Conservation (phyloP, 192 early-diverging fungal species). For the Linnemannia elongata region DNA sequence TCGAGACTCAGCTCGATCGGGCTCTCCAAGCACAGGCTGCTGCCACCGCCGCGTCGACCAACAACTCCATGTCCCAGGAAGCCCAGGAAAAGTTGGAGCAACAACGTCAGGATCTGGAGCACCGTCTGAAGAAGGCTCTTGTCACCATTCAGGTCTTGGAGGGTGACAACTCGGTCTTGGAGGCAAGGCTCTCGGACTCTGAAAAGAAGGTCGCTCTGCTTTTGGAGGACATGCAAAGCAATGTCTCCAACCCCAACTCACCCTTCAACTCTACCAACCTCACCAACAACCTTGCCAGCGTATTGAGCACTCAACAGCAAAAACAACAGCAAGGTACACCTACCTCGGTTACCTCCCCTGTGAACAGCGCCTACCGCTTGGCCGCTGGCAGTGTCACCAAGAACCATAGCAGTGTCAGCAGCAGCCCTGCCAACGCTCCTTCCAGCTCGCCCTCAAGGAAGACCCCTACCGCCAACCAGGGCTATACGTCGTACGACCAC, state of each 20-base stretch:
- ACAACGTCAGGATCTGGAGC: constrained; percentile 38
- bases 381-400: not conserved
- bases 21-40: constrained; percentile 33
- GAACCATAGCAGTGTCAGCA: constrained; percentile 7
- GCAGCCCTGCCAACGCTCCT: not conserved
- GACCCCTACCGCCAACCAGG: not conserved
- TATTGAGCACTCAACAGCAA: constrained; percentile 39
- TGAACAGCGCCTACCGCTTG: constrained; percentile 13
- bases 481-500: not conserved
- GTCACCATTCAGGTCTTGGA: constrained; percentile 27
- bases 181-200: constrained; percentile 30
- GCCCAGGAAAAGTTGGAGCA: constrained; percentile 16
- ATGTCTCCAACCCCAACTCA: constrained; percentile 37
- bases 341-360: constrained; percentile 8
- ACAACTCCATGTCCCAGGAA: not conserved
- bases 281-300: constrained; percentile 30
- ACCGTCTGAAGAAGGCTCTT: constrained; percentile 30
- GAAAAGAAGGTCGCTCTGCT: constrained; percentile 49
- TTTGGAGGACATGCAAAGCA: constrained; percentile 46
- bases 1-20: constrained; percentile 37
- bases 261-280: constrained; percentile 44
- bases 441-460: not conserved
- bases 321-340: not conserved
- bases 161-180: constrained; percentile 42
- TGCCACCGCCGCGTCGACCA: constrained; percentile 12